These are phyloP conservation scores for Sutorius australiensis DNA, from an alignment of 768 basidiomycete genomes.

Conservation along the genomic window DNA sequence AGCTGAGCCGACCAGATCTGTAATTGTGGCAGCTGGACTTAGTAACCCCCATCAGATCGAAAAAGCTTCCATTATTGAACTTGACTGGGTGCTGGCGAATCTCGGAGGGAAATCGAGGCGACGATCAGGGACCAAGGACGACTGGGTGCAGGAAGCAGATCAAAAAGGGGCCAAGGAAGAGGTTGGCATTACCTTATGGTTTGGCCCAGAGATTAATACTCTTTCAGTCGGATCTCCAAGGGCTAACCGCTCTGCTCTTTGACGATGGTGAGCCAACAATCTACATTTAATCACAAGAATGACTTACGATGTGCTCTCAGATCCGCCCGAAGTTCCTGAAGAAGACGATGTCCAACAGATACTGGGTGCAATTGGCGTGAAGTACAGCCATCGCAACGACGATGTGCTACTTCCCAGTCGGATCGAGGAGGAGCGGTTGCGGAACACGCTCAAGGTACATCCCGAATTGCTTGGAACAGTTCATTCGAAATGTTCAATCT, in stretches of 20 bases:
- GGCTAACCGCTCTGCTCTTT: slow-evolving; percentile 63
- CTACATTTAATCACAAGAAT: background rate
- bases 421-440: slow-evolving; percentile 63
- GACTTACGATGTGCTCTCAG: slow-evolving; percentile 20
- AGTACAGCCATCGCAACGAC: slow-evolving; percentile 74
- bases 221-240: slow-evolving; percentile 50
- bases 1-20: slow-evolving; percentile 13
- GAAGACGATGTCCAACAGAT: slow-evolving; percentile 53
- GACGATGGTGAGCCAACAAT: slow-evolving; percentile 51
- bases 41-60: slow-evolving; percentile 58
- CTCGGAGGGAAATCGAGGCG: slow-evolving; percentile 45
- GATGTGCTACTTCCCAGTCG: slow-evolving; percentile 63
- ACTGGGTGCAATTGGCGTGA: slow-evolving; percentile 57
- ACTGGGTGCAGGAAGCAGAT: slow-evolving; percentile 46
- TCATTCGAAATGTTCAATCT: slow-evolving; percentile 3
- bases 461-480: background rate
- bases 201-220: background rate
- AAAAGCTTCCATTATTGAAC: slow-evolving; percentile 63
- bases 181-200: background rate
- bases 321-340: slow-evolving; percentile 37
- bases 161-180: slow-evolving; percentile 42
- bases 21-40: background rate
- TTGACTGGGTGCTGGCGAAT: slow-evolving; percentile 79
- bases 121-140: slow-evolving; percentile 27
- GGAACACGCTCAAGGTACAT: slow-evolving; percentile 47